Evolutionary conservation across 2,329 filamentous ascomycete genomes (phyloP), one percentile per base, ranked within the genome.

Genomic region (Calonectria crousiana): DNA sequence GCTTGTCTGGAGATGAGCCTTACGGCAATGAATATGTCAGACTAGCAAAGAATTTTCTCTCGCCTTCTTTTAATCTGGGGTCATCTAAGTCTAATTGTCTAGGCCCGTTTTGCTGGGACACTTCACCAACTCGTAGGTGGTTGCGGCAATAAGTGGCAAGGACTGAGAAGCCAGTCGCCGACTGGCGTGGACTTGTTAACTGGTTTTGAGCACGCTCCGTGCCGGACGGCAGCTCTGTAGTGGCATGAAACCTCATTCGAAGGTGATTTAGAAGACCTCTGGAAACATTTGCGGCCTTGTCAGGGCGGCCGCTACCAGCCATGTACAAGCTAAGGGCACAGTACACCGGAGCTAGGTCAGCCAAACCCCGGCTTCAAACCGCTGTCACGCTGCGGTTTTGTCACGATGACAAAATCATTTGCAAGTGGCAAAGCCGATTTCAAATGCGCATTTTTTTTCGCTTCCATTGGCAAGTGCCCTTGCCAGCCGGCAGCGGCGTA

Each of bases 81-180:
- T 52, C 36, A 58, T 67, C 60, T 47, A 23, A 65, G 38, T 11
- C 60, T 34, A 65, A 34, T 65, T 26, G 44, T 56, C 69, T 62
- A 53, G 70, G 67, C 66, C 53, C 60, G 67, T 53, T 60, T 38
- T 32, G 58, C 23, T 51, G 26, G 65, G 38, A 58, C 67, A 30
- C 73, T 76, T 78, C 78, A 79, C 78, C 78, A 78, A 80, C 78
- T 78, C 62, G 28, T 52, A 47, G 38, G 51, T 56, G 53, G 47
- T 60, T 74, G 66, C 64, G 73, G 69, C 69, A 71, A 67, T 77
- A 36, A 70, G 77, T 80, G 78, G 78, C 77, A 80, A 77, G 74
- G 70, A 53, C 70, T 69, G 34, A 65, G 67, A 62, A 76, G 62
- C 44, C 44, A 47, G 34, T 26, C 41, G 49, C 72, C 74, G 60